Evolutionary conservation across 169 alveolate species (phyloP).

Genomic region (Eimeria mitis): DNA sequence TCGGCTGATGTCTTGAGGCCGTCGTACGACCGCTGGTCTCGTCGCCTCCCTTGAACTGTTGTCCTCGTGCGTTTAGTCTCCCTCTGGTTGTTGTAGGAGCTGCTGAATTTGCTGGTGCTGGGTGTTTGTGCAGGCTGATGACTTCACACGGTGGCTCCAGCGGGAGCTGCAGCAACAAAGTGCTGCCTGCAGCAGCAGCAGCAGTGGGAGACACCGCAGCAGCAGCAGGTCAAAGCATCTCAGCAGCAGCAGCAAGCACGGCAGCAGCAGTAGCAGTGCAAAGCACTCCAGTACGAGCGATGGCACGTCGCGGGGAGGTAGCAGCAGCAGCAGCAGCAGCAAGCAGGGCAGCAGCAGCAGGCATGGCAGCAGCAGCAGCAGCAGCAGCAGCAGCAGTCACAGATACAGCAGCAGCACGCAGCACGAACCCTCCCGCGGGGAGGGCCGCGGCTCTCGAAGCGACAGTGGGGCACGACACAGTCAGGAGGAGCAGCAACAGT

Average conservation of each 20-base stretch:
- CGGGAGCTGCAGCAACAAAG: slow-evolving; percentile 78
- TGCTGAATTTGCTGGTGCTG: not conserved
- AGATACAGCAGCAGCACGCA: slow-evolving; percentile 73
- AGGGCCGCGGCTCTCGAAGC: slow-evolving; percentile 56
- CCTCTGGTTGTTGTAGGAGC: not conserved
- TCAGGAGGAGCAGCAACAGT: slow-evolving; percentile 44
- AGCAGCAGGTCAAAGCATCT: slow-evolving; percentile 70
- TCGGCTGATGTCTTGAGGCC: not conserved
- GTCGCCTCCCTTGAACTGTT: not conserved
- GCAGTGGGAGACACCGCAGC: slow-evolving; percentile 73
- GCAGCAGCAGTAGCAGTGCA: slow-evolving; percentile 75
- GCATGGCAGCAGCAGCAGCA: slow-evolving; percentile 43
- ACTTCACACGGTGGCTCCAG: slow-evolving; percentile 76
- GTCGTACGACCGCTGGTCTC: not conserved
- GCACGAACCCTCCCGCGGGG: slow-evolving; percentile 52
- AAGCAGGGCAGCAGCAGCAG: slow-evolving; percentile 51
- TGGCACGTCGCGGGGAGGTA: slow-evolving; percentile 19
- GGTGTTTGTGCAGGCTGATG: slow-evolving; percentile 64
- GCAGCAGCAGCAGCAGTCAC: slow-evolving; percentile 78
- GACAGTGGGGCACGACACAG: slow-evolving; percentile 45
- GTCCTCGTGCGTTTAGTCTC: not conserved
- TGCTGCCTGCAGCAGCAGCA: slow-evolving; percentile 77
- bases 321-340: slow-evolving; percentile 74
- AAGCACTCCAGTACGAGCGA: slow-evolving; percentile 27
- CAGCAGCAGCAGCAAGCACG: slow-evolving; percentile 78